Conservation (phyloP, 2,329 filamentous ascomycete species). For the Apiospora saccharicola region DNA sequence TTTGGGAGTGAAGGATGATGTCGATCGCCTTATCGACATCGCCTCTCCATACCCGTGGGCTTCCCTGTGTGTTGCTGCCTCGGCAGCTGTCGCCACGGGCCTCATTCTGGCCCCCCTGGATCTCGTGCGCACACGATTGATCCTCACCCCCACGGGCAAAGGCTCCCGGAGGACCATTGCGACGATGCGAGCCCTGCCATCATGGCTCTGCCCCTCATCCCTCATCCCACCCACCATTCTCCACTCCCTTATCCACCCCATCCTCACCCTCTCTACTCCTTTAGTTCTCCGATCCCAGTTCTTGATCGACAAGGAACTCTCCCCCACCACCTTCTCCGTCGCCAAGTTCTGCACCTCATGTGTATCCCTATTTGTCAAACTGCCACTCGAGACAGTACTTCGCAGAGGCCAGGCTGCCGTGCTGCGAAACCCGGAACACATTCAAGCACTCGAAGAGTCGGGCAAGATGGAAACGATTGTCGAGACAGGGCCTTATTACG, state of each 20-base stretch:
- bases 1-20: slow-evolving; percentile 75
- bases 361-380: slow-evolving; percentile 82
- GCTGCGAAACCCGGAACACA: slow-evolving; percentile 61
- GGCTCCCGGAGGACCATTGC: slow-evolving; percentile 80
- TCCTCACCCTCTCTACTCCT: slow-evolving; percentile 83
- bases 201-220: slow-evolving; percentile 73
- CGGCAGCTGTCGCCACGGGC: slow-evolving; percentile 74
- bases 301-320: slow-evolving; percentile 80
- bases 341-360: slow-evolving; percentile 83
- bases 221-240: slow-evolving; percentile 86
- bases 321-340: slow-evolving; percentile 82
- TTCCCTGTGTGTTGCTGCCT: slow-evolving; percentile 76
- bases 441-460: slow-evolving; percentile 55
- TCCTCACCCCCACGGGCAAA: slow-evolving; percentile 81
- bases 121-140: slow-evolving; percentile 85
- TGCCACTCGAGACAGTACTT: slow-evolving; percentile 91
- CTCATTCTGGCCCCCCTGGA: slow-evolving; percentile 87
- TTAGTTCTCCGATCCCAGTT: slow-evolving; percentile 87
- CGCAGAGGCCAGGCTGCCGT: slow-evolving; percentile 86
- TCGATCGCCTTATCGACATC: slow-evolving; percentile 76
- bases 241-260: slow-evolving; percentile 82
- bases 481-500: slow-evolving; percentile 79
- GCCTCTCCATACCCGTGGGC: slow-evolving; percentile 84
- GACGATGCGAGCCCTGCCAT: slow-evolving; percentile 79
- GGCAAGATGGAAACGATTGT: slow-evolving; percentile 75